Base-by-base conservation (phyloP, 176 grass and related monocot genomes). In the Poa annua region DNA sequence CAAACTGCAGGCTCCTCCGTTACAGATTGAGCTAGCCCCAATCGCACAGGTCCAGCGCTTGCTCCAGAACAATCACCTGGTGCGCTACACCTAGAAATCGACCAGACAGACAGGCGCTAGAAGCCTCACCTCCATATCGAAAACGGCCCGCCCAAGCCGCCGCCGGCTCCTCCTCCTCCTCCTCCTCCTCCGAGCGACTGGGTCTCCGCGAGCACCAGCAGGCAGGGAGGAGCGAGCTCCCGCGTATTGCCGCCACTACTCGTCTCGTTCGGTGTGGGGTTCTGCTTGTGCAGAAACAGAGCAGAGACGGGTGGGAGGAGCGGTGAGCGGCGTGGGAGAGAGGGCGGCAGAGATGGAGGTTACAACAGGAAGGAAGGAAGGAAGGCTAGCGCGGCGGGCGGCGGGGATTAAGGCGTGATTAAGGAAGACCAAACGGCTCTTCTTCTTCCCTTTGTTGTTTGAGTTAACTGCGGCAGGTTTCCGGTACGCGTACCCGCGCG, bases 391-490 rank as follows among this genome's bases (percentile, higher is more conserved):
- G 61, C 87, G 59, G 60, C 50, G 69, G 74, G 38, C 44, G 44
- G 42, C 71, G 80, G 60, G 53, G 65, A 66, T 74, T 74, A 79
- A 75, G 61, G 39, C 61, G 39, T 34, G 71, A 35, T 81, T 89
- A 89, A 85, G 83, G 87, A 75, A 76, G 83, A 71, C 71, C 71
- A 77, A 89, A 85, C 83, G 64, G 83, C 78, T 78, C 78, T n/a
- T n/a, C n/a, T 32, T 48, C 42, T 16, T 8, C 7, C 71, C 77
- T 5, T 65, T 48, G 8, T 26, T 10, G 0, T 6, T 66, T 49
- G 8, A 17, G 12, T 8, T 89, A 65, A 89, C 75, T 63, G 78
- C 63, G 42, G 63, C 6, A 49, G 29, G 42, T 20, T 20, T 35
- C 36, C 63, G 19, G 52, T 63, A 76, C 77, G 70, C 2, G 76